Conservation (phyloP, 495 filamentous ascomycete genomes). For the Rostrohypoxylon terebratum region DNA sequence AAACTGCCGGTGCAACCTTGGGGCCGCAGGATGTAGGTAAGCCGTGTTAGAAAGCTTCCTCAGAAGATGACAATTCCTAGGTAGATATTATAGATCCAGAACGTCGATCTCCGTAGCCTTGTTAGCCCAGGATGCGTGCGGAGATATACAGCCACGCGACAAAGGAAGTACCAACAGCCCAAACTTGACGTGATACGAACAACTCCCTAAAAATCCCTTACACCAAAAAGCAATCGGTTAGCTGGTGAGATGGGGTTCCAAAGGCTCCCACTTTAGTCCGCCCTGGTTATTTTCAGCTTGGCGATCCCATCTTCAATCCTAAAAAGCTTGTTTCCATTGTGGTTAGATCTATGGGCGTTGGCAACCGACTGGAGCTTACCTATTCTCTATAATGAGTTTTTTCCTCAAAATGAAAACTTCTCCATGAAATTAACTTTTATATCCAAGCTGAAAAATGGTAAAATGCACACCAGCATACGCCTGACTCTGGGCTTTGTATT, state of each 20-base stretch:
- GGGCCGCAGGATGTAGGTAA: background rate
- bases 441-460: slow-evolving; percentile 28
- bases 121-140: background rate
- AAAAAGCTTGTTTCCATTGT: background rate
- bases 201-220: background rate
- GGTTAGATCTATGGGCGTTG: background rate
- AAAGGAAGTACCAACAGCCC: background rate
- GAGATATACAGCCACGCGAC: background rate
- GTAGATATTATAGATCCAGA: background rate
- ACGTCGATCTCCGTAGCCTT: background rate
- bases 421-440: background rate
- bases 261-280: background rate
- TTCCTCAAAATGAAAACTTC: background rate
- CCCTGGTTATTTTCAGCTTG: background rate
- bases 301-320: slow-evolving; percentile 6
- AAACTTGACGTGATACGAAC: background rate
- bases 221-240: background rate
- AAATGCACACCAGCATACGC: slow-evolving; percentile 46
- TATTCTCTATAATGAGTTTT: background rate
- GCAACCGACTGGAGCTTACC: background rate
- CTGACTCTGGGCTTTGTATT: slow-evolving; percentile 46
- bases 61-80: background rate
- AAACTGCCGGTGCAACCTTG: background rate
- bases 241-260: background rate
- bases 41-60: slow-evolving; percentile 1